Evolutionary conservation across 75 land plant genomes (phyloP).

Genomic region (Picea glauca): DNA sequence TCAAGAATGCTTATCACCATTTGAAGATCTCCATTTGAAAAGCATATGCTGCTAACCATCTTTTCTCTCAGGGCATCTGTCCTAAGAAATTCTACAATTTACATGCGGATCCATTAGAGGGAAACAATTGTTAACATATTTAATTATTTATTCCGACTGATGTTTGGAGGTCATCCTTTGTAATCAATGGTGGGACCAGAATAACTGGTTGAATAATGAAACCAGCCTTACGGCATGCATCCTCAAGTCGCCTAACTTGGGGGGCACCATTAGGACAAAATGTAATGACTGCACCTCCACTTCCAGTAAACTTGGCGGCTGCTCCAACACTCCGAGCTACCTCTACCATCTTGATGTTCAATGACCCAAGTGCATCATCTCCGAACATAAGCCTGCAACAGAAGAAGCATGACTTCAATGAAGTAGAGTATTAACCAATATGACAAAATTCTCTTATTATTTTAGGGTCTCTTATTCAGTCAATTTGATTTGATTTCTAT

Average conservation of each 20-base stretch:
- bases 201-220: constrained; percentile 44
- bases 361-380: constrained; percentile 64
- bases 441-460: not conserved
- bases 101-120: too few species aligned
- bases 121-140: too few species aligned
- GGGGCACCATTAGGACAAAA: constrained; percentile 73
- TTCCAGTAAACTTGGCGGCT: constrained; percentile 82
- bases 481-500: not conserved
- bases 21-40: too few species aligned
- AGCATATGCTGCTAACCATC: too few species aligned
- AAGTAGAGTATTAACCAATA: not conserved
- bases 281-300: too few species aligned
- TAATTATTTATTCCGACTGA: too few species aligned
- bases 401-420: not conserved
- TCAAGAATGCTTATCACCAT: too few species aligned
- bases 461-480: too few species aligned
- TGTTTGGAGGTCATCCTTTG: constrained; percentile 39
- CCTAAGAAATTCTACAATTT: too few species aligned
- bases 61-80: too few species aligned
- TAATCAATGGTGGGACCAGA: constrained; percentile 43
- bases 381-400: constrained; percentile 73
- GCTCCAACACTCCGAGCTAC: constrained; percentile 84
- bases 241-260: constrained; percentile 63
- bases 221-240: constrained; percentile 58
- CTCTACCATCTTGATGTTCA: constrained; percentile 86